phyloP scores from a whole-genome alignment of 75 land plant species.

The Azolla pinnata region DNA sequence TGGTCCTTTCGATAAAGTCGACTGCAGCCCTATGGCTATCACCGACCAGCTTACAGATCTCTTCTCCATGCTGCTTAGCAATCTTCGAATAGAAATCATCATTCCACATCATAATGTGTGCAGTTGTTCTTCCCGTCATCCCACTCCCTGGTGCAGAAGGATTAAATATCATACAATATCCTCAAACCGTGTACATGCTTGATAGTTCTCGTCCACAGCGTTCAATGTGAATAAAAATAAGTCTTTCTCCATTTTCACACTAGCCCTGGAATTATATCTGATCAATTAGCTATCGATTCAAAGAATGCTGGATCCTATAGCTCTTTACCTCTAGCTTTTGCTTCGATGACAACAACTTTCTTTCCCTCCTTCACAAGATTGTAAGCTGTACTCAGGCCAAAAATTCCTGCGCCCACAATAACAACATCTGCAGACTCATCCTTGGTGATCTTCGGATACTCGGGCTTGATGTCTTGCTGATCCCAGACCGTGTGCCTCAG shows the following conservation, averaged over 20 bases:
- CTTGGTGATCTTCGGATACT: conserved; percentile 22
- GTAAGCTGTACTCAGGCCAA: conserved; percentile 30
- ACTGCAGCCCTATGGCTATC: conserved; percentile 27
- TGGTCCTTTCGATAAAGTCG: conserved; percentile 19
- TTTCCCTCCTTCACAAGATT: conserved; percentile 34
- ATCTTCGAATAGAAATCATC: conserved; percentile 29
- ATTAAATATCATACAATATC: too few relatives aligned
- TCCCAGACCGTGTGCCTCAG: conserved; percentile 30
- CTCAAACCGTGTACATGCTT: too few relatives aligned
- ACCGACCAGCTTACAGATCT: conserved; percentile 16
- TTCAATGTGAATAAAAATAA: too few relatives aligned
- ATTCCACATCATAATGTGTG: conserved; percentile 32
- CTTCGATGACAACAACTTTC: conserved; percentile 25
- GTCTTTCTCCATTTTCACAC: too few relatives aligned
- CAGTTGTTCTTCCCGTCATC: conserved; percentile 29
- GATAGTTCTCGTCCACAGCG: too few relatives aligned
- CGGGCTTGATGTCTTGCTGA: conserved; percentile 20
- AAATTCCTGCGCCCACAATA: conserved; percentile 29
- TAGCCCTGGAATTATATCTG: too few relatives aligned
- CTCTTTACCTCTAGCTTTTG: conserved; percentile 18
- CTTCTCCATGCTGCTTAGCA: conserved; percentile 18
- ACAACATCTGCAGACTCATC: conserved; percentile 29
- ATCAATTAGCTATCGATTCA: too few relatives aligned
- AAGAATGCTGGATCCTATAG: too few relatives aligned
- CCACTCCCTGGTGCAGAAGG: conserved; percentile 26